Evolutionary conservation across 1,139 yeast genomes (phyloP).

Genomic region (Taphrina pruni): DNA sequence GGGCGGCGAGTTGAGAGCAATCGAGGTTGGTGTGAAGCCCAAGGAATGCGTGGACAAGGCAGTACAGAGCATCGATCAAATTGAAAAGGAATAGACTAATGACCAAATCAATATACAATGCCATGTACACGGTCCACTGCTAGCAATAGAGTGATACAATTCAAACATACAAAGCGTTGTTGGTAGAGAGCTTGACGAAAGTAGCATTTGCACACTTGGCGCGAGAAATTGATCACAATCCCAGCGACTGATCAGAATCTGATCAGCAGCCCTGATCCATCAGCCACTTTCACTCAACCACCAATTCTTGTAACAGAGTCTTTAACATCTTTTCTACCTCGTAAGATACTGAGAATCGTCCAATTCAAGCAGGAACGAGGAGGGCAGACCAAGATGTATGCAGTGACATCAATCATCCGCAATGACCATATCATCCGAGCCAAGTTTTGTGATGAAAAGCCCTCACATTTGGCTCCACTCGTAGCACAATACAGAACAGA

Average conservation of each 20-base stretch:
- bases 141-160: too few species aligned
- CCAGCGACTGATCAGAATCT: neutral
- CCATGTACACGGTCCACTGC: too few species aligned
- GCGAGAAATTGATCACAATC: neutral
- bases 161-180: too few species aligned
- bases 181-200: too few species aligned
- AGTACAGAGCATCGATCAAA: slow-evolving; percentile 30
- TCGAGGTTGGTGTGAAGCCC: slow-evolving; percentile 75
- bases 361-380: too few species aligned
- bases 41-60: slow-evolving; percentile 74
- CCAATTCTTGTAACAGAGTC: too few species aligned
- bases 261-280: neutral
- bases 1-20: slow-evolving; percentile 72
- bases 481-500: slow-evolving; percentile 18
- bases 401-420: slow-evolving; percentile 27
- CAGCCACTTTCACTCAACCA: neutral
- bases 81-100: slow-evolving; percentile 1
- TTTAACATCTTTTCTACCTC: neutral
- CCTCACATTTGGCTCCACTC: slow-evolving; percentile 23
- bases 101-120: neutral
- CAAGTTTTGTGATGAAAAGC: slow-evolving; percentile 6
- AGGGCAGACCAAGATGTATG: slow-evolving; percentile 14
- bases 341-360: too few species aligned
- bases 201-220: too few species aligned
- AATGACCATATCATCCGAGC: neutral